A percentile compares a stretch with the other conserved stretches of the same genome.
Evolutionary conservation across 768 basidiomycete species (phyloP).

Genomic region (Leccinum boreale): DNA sequence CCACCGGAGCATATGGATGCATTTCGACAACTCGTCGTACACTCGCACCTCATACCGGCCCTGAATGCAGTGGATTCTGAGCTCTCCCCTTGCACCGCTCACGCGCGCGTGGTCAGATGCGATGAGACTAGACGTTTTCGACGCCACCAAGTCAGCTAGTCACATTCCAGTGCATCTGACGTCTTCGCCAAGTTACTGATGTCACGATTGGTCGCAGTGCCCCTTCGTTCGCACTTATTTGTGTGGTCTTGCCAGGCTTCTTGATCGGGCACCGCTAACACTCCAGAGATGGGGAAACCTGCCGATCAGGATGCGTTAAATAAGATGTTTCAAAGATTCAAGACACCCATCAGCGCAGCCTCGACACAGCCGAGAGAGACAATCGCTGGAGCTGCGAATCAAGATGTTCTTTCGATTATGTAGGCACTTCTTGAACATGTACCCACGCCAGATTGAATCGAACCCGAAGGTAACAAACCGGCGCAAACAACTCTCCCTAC

Average conservation of each 20-base stretch:
- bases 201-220: background rate
- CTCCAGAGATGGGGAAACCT: background rate
- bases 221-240: background rate
- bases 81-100: background rate
- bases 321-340: background rate
- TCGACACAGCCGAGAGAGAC: background rate
- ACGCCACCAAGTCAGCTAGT: background rate
- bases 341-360: conserved; percentile 8
- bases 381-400: background rate
- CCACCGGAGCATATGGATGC: background rate
- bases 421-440: background rate
- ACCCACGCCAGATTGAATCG: background rate
- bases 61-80: background rate
- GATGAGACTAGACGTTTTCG: background rate
- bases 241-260: background rate
- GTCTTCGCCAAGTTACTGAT: background rate
- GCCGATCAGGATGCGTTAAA: background rate
- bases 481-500: no score
- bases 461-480: background rate
- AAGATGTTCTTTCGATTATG: background rate
- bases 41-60: background rate
- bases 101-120: background rate
- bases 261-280: background rate
- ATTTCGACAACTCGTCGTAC: background rate
- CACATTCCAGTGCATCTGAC: background rate